A percentile compares a stretch with the other conserved stretches of the same genome.
Evolutionary conservation across 192 early-diverging fungal genomes (phyloP).

Genomic region (Backusella mclennaniae): DNA sequence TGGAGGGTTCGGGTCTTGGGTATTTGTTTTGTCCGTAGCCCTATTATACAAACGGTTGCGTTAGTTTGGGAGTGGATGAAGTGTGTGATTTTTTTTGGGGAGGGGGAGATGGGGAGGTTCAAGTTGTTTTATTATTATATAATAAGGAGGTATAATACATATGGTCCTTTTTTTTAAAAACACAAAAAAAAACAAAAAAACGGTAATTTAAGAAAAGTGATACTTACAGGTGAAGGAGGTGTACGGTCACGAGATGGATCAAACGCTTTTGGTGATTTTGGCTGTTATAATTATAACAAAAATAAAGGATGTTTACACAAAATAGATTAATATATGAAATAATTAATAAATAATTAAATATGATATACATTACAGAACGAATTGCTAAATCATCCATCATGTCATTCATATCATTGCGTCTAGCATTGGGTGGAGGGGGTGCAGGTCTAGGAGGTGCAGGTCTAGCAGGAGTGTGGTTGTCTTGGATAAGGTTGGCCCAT

Average conservation of each 20-base stretch:
- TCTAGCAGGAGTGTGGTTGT: constrained; percentile 12
- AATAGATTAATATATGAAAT: neutral
- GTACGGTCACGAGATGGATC: neutral
- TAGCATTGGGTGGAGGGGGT: constrained; percentile 32
- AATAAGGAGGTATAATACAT: constrained; percentile 62
- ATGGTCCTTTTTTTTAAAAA: constrained; percentile 57
- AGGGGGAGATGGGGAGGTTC: constrained; percentile 32
- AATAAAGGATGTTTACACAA: neutral
- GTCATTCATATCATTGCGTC: constrained; percentile 31
- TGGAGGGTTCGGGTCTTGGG: constrained; percentile 13
- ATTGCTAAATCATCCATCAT: constrained; percentile 36
- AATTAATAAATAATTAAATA: neutral
- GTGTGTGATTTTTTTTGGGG: neutral
- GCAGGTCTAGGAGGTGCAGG: constrained; percentile 16
- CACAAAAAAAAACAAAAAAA: neutral
- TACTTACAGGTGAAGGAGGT: constrained; percentile 12
- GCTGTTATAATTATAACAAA: neutral
- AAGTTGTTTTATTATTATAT: constrained; percentile 11
- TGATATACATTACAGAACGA: neutral
- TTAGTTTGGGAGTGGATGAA: neutral
- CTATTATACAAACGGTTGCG: neutral
- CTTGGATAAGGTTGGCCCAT: constrained; percentile 57
- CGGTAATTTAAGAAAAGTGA: constrained; percentile 40
- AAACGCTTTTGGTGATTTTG: constrained; percentile 4
- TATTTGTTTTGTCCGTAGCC: constrained; percentile 8